Base-by-base conservation (phyloP, 2,329 filamentous ascomycete species). In the Akanthomyces lecanii region DNA sequence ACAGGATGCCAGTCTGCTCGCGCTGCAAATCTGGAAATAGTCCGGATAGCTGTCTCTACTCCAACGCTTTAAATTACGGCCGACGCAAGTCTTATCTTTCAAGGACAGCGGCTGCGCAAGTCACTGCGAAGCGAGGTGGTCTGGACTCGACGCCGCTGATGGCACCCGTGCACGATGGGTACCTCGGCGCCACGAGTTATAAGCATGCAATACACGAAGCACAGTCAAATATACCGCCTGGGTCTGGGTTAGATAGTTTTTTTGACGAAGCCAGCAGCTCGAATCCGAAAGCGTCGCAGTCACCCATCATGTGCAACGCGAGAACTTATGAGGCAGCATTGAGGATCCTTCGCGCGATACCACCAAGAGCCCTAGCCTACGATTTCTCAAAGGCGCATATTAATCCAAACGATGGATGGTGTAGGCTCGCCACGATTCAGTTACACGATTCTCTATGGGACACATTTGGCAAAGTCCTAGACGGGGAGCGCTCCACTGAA, bases 1-100 rank as follows among this genome's bases (percentile, higher is more conserved):
- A 79, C 61, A 65, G 65, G 0, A 73, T 75, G n/a, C 78, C 78
- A 0, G 64, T 73, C 18, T 80, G 77, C 65, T 69, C 70, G 45
- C 71, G 77, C 44, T 80, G 78, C 64, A 71, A 65, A 53, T 76
- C 75, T 66, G 68, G 74, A 14, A 73, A 71, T 33, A 70, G 74
- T 51, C 62, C 67, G 16, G 65, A 64, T 12, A 66, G 69, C 3
- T 80, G 78, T 62, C 67, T 77, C 1, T 80, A 80, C 64, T 67
- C 70, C 28, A 21, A 33, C 28, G 21, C n/a, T 48, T 8, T 23
- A 12, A 48, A 25, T 14, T 48, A 5, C n/a, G 3, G 45, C 8
- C n/a, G 45, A 25, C n/a, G 45, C 5, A 44, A 44, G 42, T 18
- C 14, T 12, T 4, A n/a, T n/a, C 42, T 44, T 12, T 44, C 28